Base-by-base conservation (phyloP, 2,329 filamentous ascomycete species). In the Septoria petroselini region DNA sequence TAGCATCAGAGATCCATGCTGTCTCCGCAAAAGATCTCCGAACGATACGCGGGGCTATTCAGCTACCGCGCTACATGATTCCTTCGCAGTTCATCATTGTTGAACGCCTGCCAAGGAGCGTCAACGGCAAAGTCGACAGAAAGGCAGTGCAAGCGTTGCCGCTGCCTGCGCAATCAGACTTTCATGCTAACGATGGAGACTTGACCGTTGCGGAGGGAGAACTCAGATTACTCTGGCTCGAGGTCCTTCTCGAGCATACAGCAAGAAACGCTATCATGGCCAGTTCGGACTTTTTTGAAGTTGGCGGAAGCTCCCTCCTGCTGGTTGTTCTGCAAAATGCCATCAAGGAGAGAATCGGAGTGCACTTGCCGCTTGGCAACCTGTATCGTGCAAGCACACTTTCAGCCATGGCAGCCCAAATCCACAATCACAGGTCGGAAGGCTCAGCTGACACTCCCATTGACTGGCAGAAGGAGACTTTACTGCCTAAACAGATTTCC, bases 51-150 rank as follows among this genome's bases (percentile, higher is more conserved):
- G 11, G 14, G 12, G 17, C 14, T 17, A 12, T 37, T 7, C 19
- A 21, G 7, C 25, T 53, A 7, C 39, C 39, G 15, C 27, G 30
- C n/a, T 49, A 53, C 33, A 53, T 53, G 50, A 21, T 47, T 12
- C 50, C 50, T 7, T 30, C 38, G 7, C n/a, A n/a, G 8, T 14
- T 34, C 12, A 23, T 49, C 17, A 14, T 25, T 1, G 7, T 53
- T 4, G 38, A 43, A n/a, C 17, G 9, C 14, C 15, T 53, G 7
- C 50, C 50, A 11, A 14, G 48, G 11, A 49, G 30, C n/a, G 11
- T 12, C 3, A 29, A 44, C 37, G 46, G 33, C 17, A 50, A 50
- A 29, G 30, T 45, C 5, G 48, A 50, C 18, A 37, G 45, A 7
- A 44, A 38, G 19, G 44, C 44, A 9, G 18, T 39, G 6, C 11